phyloP scores from a whole-genome alignment of 2,329 filamentous ascomycete genomes.

The Cadophora sp. region DNA sequence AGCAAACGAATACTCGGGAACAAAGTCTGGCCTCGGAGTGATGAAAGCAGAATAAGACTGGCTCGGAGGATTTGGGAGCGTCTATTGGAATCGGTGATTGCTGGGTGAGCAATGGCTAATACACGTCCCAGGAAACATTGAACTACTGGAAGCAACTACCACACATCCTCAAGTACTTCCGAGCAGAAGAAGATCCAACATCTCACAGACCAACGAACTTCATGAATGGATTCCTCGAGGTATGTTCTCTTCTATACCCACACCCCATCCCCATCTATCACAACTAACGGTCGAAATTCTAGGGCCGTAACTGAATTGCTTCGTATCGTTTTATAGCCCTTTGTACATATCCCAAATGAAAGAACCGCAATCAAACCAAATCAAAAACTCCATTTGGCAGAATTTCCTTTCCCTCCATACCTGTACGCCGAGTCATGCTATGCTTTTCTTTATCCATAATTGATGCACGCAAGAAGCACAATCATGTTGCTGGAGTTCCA shows the following conservation, averaged over 20 bases:
- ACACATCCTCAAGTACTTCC: slow-evolving; percentile 97
- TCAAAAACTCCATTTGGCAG: background rate
- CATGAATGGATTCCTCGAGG: slow-evolving; percentile 95
- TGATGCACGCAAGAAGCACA: slow-evolving; percentile 14
- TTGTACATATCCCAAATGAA: slow-evolving; percentile 44
- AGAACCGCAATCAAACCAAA: slow-evolving; percentile 35
- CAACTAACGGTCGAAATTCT: slow-evolving; percentile 28
- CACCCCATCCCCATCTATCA: slow-evolving; percentile 5
- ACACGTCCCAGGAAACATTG: slow-evolving; percentile 78
- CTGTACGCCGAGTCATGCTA: slow-evolving; percentile 41
- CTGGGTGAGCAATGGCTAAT: background rate
- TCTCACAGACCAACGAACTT: slow-evolving; percentile 84
- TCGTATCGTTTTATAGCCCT: slow-evolving; percentile 34
- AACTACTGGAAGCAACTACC: slow-evolving; percentile 99
- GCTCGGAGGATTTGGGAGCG: background rate
- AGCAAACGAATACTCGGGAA: background rate
- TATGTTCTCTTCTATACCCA: slow-evolving; percentile 26
- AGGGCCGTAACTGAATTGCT: slow-evolving; percentile 44
- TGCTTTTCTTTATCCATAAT: slow-evolving; percentile 14
- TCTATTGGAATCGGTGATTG: background rate
- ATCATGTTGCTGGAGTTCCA: slow-evolving; percentile 27
- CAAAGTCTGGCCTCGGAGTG: background rate
- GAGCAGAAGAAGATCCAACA: slow-evolving; percentile 81
- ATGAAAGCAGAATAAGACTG: background rate
- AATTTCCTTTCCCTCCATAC: slow-evolving; percentile 23